Conservation (phyloP, 495 filamentous ascomycete species). For the Penicillium turbatum region DNA sequence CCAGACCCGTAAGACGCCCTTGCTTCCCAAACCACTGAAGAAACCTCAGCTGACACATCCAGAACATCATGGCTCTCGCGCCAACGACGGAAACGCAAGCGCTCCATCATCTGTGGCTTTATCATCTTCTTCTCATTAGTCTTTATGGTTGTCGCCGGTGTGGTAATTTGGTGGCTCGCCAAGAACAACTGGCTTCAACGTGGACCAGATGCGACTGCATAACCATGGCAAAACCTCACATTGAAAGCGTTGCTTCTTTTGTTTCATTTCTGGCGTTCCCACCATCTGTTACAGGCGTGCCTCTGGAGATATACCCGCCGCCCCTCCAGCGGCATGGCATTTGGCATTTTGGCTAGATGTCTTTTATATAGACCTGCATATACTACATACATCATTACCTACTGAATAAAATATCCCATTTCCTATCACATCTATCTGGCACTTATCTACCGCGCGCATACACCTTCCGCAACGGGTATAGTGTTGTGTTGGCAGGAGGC, state of each 20-base stretch:
- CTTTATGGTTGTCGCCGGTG: slow-evolving; percentile 25
- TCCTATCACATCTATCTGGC: background rate
- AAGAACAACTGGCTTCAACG: slow-evolving; percentile 38
- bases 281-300: background rate
- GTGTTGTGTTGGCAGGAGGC: background rate
- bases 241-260: background rate
- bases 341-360: background rate
- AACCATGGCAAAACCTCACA: background rate
- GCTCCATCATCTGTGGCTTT: slow-evolving; percentile 34
- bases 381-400: background rate
- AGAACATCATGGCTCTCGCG: slow-evolving; percentile 33
- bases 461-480: background rate
- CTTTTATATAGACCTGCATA: slow-evolving; percentile 1
- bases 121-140: slow-evolving; percentile 29
- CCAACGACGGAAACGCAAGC: slow-evolving; percentile 33
- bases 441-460: background rate
- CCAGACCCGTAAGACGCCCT: slow-evolving; percentile 13
- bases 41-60: background rate
- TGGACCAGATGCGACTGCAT: slow-evolving; percentile 6
- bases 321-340: background rate
- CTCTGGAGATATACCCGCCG: slow-evolving; percentile 8
- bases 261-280: background rate
- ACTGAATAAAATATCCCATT: background rate
- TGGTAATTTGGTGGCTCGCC: slow-evolving; percentile 38
- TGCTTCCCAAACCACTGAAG: background rate